Evolutionary conservation across 257 asterid species (phyloP).

Genomic region (Rhazya stricta): DNA sequence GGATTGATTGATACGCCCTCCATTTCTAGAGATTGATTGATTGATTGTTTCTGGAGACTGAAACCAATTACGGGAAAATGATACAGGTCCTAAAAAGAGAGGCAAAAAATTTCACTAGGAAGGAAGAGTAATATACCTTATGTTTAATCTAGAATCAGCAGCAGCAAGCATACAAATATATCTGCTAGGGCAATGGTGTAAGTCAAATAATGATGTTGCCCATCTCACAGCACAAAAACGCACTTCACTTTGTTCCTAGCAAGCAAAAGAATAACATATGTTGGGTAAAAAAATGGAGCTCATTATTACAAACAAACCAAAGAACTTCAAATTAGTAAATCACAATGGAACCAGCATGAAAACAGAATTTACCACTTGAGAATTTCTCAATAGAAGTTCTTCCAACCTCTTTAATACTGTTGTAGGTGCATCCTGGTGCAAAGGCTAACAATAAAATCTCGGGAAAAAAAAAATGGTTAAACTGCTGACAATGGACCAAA

Average conservation of each 20-base stretch:
- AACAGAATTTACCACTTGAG: slow-evolving; percentile 59
- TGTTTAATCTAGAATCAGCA: slow-evolving; percentile 84
- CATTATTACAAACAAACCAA: slow-evolving; percentile 11
- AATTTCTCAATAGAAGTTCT: slow-evolving; percentile 62
- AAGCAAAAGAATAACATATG: slow-evolving; percentile 16
- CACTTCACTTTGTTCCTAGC: slow-evolving; percentile 93
- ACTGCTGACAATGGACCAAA: slow-evolving; percentile 16
- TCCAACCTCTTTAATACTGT: slow-evolving; percentile 75
- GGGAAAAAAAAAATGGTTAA: neutral
- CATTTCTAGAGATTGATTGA: too few relatives aligned
- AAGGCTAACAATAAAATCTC: slow-evolving; percentile 21
- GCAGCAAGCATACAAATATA: slow-evolving; percentile 94
- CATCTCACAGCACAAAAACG: slow-evolving; percentile 98
- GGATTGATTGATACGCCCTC: too few relatives aligned
- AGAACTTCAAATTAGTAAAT: slow-evolving; percentile 15
- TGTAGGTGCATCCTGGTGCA: slow-evolving; percentile 66
- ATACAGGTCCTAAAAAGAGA: neutral
- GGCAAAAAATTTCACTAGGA: neutral
- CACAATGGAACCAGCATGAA: slow-evolving; percentile 20
- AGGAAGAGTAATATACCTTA: slow-evolving; percentile 53
- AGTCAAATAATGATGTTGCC: slow-evolving; percentile 79
- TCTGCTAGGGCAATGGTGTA: slow-evolving; percentile 94
- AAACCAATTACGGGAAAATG: neutral
- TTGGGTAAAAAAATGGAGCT: slow-evolving; percentile 5
- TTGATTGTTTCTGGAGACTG: neutral